These are phyloP conservation scores for Solanum hybrid DNA, from an alignment of 305 asterid species.

Conservation along the genomic window DNA sequence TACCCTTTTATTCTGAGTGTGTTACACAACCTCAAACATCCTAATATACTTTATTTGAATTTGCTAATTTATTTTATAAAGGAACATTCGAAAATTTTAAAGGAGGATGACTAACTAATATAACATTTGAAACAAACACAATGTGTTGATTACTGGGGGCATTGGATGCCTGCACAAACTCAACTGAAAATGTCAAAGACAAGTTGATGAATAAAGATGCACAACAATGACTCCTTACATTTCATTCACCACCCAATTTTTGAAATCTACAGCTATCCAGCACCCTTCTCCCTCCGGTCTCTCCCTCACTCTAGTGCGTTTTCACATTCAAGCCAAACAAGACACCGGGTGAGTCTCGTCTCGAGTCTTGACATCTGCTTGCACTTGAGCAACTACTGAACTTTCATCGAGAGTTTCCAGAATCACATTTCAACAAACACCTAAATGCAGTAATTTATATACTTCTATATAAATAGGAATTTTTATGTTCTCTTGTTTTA, in stretches of 20 bases:
- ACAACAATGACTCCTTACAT: not conserved
- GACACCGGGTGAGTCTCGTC: not conserved
- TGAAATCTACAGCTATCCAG: not conserved
- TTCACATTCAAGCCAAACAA: not conserved
- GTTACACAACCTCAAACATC: too few species aligned
- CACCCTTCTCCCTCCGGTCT: not conserved
- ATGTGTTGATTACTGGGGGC: not conserved
- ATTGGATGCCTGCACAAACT: not conserved
- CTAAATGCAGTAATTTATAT: not conserved
- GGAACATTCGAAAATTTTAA: not conserved
- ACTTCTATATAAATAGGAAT: not conserved
- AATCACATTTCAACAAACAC: not conserved
- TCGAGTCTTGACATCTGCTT: not conserved
- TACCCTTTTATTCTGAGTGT: too few species aligned
- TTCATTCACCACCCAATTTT: not conserved
- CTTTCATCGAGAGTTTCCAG: constrained; percentile 5
- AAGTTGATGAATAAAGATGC: not conserved
- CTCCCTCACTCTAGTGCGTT: not conserved
- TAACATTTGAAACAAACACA: not conserved
- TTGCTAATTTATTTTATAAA: not conserved
- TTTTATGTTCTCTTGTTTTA: constrained; percentile 16
- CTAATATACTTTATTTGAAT: too few species aligned
- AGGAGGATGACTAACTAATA: not conserved
- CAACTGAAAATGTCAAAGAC: not conserved
- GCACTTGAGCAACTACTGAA: not conserved